Conservation (phyloP, 768 basidiomycete species). For the Naganishia friedmannii region DNA sequence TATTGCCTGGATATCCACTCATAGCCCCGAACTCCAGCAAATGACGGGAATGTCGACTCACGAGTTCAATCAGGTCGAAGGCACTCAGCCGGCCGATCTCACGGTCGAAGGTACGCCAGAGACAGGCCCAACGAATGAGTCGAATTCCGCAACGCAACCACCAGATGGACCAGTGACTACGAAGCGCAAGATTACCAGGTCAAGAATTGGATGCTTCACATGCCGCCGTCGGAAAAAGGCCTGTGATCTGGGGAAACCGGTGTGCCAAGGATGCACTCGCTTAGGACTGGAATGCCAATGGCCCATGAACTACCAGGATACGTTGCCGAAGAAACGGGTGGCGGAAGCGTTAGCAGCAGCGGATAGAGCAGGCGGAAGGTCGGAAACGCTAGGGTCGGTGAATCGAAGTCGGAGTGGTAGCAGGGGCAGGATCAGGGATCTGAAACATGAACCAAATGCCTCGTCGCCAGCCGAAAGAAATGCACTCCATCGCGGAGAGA, state of each 20-base stretch:
- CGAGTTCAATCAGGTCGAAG: neutral
- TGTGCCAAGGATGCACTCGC: slow-evolving; percentile 38
- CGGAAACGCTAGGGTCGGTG: slow-evolving; percentile 9
- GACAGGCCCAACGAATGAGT: neutral
- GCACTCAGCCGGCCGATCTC: neutral
- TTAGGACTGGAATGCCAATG: slow-evolving; percentile 35
- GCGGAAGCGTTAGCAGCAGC: neutral
- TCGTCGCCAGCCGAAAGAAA: slow-evolving; percentile 21
- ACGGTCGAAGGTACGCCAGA: neutral
- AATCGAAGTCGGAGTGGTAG: slow-evolving; percentile 12
- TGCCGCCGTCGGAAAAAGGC: slow-evolving; percentile 41
- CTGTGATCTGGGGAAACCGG: slow-evolving; percentile 38
- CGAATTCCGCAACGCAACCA: neutral
- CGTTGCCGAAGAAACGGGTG: slow-evolving; percentile 6
- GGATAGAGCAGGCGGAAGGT: slow-evolving; percentile 20
- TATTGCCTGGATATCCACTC: neutral
- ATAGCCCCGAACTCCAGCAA: neutral
- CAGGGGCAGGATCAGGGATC: slow-evolving; percentile 1
- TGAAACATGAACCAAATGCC: slow-evolving; percentile 8
- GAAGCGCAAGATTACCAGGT: slow-evolving; percentile 34
- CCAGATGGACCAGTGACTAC: neutral
- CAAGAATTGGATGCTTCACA: slow-evolving; percentile 38
- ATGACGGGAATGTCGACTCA: neutral
- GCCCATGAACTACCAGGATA: slow-evolving; percentile 19
- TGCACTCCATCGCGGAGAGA: neutral